Evolutionary conservation across 257 asterid species (phyloP).

Genomic region (Scutellaria minor): DNA sequence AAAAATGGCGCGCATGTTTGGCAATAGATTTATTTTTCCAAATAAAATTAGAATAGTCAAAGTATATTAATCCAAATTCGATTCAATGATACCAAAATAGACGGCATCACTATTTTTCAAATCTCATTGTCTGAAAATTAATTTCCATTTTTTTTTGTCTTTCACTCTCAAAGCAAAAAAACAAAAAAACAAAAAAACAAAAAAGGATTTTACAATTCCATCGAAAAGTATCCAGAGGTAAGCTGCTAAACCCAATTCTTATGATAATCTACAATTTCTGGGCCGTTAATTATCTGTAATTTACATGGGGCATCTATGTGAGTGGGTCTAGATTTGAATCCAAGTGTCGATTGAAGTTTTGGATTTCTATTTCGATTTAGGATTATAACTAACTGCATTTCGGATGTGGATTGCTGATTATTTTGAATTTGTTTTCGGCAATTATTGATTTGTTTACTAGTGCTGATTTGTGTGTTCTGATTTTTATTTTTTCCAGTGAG

Average conservation of each 20-base stretch:
- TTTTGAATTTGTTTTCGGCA: slow-evolving; percentile 3
- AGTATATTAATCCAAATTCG: slow-evolving; percentile 23
- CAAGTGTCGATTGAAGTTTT: slow-evolving; percentile 27
- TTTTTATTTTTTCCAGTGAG: slow-evolving; percentile 29
- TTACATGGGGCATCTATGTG: slow-evolving; percentile 39
- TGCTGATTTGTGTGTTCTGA: slow-evolving; percentile 30
- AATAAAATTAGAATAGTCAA: slow-evolving; percentile 16
- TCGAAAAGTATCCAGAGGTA: slow-evolving; percentile 32
- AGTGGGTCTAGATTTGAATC: slow-evolving; percentile 52
- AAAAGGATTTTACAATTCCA: slow-evolving; percentile 12
- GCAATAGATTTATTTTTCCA: slow-evolving; percentile 21
- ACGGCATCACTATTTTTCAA: slow-evolving; percentile 30
- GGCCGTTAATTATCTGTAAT: slow-evolving; percentile 11
- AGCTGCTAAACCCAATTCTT: slow-evolving; percentile 38
- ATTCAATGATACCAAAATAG: slow-evolving; percentile 25
- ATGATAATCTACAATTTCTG: background rate
- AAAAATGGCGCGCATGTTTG: slow-evolving; percentile 48
- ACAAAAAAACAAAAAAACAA: slow-evolving; percentile 11
- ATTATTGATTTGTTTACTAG: slow-evolving; percentile 21
- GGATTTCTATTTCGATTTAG: slow-evolving; percentile 35
- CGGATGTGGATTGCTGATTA: slow-evolving; percentile 18
- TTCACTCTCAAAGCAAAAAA: slow-evolving; percentile 18
- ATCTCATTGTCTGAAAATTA: slow-evolving; percentile 30
- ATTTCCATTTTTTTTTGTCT: background rate
- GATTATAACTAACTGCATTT: slow-evolving; percentile 33